Conservation (phyloP, 352 stramenopile genomes). For the Pythium phragmitis region DNA sequence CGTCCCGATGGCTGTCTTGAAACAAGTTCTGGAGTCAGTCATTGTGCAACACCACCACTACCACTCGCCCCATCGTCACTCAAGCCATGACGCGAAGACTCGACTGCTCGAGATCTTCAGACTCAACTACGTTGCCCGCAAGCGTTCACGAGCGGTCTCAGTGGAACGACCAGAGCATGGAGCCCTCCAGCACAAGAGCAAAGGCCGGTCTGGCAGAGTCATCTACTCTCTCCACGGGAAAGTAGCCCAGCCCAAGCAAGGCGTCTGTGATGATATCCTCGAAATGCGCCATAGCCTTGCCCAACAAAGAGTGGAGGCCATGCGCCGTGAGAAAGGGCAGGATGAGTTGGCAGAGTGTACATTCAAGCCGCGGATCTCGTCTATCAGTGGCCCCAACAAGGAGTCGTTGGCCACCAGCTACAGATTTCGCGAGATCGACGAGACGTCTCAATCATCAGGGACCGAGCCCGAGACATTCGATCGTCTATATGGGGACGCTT, state of each 20-base stretch:
- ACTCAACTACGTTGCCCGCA: constrained; percentile 37
- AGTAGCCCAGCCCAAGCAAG: neutral
- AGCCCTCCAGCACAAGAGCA: neutral
- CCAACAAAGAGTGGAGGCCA: constrained; percentile 26
- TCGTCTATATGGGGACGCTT: constrained; percentile 52
- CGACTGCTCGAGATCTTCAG: constrained; percentile 34
- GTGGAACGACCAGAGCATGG: neutral
- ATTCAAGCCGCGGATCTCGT: constrained; percentile 41
- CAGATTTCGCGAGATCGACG: constrained; percentile 1
- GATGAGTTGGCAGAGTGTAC: constrained; percentile 52
- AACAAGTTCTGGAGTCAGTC: constrained; percentile 26
- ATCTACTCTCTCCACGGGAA: constrained; percentile 24
- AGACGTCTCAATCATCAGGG: neutral
- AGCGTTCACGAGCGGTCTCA: constrained; percentile 15
- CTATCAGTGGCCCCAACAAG: neutral
- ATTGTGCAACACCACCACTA: constrained; percentile 18
- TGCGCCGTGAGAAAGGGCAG: constrained; percentile 38
- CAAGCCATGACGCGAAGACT: neutral
- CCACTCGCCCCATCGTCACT: neutral
- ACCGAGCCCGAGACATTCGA: constrained; percentile 33
- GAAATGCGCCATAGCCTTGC: constrained; percentile 31
- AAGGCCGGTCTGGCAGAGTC: neutral
- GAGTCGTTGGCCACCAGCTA: constrained; percentile 1
- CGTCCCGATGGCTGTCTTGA: constrained; percentile 20
- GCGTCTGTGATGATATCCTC: constrained; percentile 27